Evolutionary conservation across 2,329 filamentous ascomycete genomes (phyloP).

Genomic region (Pseudocercospora cruenta): DNA sequence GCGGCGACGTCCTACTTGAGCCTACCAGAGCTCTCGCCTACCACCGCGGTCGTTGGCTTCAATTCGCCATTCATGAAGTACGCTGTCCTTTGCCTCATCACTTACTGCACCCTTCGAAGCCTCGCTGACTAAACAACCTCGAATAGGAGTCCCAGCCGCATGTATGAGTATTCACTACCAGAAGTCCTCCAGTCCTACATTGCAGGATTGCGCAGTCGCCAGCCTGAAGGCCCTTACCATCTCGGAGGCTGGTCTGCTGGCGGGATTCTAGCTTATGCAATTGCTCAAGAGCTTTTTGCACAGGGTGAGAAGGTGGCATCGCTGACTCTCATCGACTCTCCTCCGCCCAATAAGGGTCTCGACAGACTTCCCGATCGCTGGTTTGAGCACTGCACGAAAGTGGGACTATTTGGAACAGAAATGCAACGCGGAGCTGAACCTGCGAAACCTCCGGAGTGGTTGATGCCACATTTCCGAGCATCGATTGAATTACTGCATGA

Average conservation of each 20-base stretch:
- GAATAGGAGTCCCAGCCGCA: conserved; percentile 32
- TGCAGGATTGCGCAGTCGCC: conserved; percentile 48
- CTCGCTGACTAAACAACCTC: neutral
- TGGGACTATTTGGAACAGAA: conserved; percentile 53
- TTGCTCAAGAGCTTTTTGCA: conserved; percentile 29
- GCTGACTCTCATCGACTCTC: conserved; percentile 39
- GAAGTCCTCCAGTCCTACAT: conserved; percentile 15
- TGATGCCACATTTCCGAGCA: conserved; percentile 57
- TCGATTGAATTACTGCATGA: conserved; percentile 53
- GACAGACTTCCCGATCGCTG: conserved; percentile 65
- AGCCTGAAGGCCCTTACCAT: conserved; percentile 61
- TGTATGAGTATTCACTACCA: conserved; percentile 7
- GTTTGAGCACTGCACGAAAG: conserved; percentile 54
- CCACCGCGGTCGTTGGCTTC: conserved; percentile 28
- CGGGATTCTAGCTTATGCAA: conserved; percentile 65
- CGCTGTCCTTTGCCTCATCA: neutral
- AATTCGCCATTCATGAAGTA: conserved; percentile 27
- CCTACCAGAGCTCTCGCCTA: conserved; percentile 46
- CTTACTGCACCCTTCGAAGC: neutral
- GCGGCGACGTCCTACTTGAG: conserved; percentile 52
- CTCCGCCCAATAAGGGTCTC: conserved; percentile 43
- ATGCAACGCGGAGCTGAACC: conserved; percentile 28
- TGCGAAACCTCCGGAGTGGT: conserved; percentile 47
- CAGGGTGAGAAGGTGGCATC: conserved; percentile 32
- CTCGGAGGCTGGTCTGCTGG: conserved; percentile 77